These are phyloP conservation scores for Calophaca sinica DNA, from an alignment of 306 rosid species.

Conservation along the genomic window DNA sequence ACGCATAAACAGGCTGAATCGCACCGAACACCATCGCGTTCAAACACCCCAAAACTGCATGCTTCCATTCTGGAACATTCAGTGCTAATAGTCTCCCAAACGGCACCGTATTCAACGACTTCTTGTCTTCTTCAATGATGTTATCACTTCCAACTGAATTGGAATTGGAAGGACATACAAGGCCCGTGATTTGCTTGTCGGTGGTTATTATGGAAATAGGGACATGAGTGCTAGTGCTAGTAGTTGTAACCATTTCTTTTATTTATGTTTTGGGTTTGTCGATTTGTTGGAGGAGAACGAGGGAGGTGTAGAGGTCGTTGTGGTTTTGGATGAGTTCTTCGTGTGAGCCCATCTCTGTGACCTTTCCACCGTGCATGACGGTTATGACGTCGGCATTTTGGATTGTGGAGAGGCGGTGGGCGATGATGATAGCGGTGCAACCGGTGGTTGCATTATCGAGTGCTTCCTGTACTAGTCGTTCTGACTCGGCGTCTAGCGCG, in stretches of 20 bases:
- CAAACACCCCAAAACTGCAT: constrained; percentile 50
- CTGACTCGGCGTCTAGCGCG: constrained; percentile 68
- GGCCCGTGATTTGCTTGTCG: neutral
- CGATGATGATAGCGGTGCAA: constrained; percentile 64
- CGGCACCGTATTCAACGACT: constrained; percentile 25
- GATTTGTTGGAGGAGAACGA: constrained; percentile 48
- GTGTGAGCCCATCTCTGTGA: constrained; percentile 52
- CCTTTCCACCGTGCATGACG: constrained; percentile 48
- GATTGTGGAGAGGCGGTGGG: constrained; percentile 72
- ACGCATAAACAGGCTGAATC: constrained; percentile 48
- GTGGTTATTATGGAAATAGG: no score
- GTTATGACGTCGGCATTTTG: constrained; percentile 56
- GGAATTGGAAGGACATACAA: neutral
- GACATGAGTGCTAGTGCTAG: neutral
- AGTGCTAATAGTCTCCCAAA: constrained; percentile 51
- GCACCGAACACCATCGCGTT: constrained; percentile 54
- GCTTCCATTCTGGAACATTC: constrained; percentile 61
- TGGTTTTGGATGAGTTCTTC: constrained; percentile 41
- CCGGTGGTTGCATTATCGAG: constrained; percentile 53
- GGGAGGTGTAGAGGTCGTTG: constrained; percentile 44
- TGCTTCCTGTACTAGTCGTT: constrained; percentile 64
- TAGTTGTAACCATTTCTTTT: neutral
- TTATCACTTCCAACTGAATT: no score
- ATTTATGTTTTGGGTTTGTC: neutral
- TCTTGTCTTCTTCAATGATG: neutral